These are phyloP conservation scores for Fusarium tricinctum DNA, from an alignment of 2,329 filamentous ascomycete species.

Conservation along the genomic window DNA sequence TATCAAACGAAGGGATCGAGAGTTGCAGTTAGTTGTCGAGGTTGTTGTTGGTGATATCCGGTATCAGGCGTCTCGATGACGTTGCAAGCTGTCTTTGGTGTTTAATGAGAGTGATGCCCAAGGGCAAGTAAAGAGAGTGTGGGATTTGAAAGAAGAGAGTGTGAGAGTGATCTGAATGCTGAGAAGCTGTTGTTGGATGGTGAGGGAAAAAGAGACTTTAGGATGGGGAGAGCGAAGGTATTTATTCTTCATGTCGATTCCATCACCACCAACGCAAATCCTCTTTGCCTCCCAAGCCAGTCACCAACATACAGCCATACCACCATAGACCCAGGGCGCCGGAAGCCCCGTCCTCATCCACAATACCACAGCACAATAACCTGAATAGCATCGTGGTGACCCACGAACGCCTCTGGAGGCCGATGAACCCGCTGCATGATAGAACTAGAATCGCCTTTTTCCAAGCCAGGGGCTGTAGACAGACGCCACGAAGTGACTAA, in stretches of 20 bases:
- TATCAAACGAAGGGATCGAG: constrained; percentile 33
- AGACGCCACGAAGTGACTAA: constrained; percentile 39
- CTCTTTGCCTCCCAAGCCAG: constrained; percentile 6
- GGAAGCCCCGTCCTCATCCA: constrained; percentile 38
- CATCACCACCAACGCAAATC: constrained; percentile 1
- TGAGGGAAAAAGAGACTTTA: constrained; percentile 9
- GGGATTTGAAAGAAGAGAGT: constrained; percentile 36
- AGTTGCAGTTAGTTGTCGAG: constrained; percentile 27
- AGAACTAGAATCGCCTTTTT: constrained; percentile 14
- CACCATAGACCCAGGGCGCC: constrained; percentile 23
- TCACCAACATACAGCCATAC: constrained; percentile 14
- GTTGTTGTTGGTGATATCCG: constrained; percentile 16
- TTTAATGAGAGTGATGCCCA: constrained; percentile 45
- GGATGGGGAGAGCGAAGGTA: constrained; percentile 32
- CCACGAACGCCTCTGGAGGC: constrained; percentile 12
- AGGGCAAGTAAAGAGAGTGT: constrained; percentile 25
- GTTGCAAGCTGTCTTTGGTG: constrained; percentile 26
- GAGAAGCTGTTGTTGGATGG: constrained; percentile 45
- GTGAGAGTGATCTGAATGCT: constrained; percentile 41
- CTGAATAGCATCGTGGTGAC: constrained; percentile 4
- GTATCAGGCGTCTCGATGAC: constrained; percentile 17
- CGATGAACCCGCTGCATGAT: constrained; percentile 5
- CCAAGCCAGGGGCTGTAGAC: constrained; percentile 28
- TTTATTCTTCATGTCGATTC: constrained; percentile 39
- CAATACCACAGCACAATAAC: constrained; percentile 23